Base-by-base conservation (phyloP, 139 green algal species). In the Zygnema cylindricum region DNA sequence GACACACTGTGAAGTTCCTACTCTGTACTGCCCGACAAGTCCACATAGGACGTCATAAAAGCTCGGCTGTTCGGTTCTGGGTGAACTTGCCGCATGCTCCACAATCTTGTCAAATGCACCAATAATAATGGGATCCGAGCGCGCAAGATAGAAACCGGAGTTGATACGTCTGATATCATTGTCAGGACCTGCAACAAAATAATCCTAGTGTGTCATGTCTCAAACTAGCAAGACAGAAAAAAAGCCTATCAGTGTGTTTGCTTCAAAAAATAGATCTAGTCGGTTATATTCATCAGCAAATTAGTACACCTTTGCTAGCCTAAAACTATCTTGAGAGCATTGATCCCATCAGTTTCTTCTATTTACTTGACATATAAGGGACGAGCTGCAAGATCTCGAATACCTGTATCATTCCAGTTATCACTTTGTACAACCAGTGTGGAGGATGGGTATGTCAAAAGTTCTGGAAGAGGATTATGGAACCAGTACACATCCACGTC, bases 401-500 rank as follows among this genome's bases (percentile, higher is more conserved):
- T n/a, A n/a, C n/a, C n/a, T n/a, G 73, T 75, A 7, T 23, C 85
- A 32, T 89, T 88, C 21, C 36, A 42, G 11, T 90, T 57, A 41
- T 90, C 85, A 55, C 77, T 88, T 39, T 90, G 85, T 7, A 85
- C 81, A 33, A 83, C 81, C 32, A 91, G 36, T 30, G 57, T 40
- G 21, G 55, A 69, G 0, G 86, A 81, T 41, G 78, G 78, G 30
- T 90, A 71, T 21, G 40, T 40, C 49, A 87, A 38, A 41, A 91
- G 30, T 2, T 63, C 69, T 36, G 63, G 79, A 0, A 85, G 38
- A 43, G 86, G 82, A 32, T 91, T 69, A 35, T 33, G 42, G 54
- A 91, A 91, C 86, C 86, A 91, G 33, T 89, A 89, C 55, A 91
- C 40, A 43, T 91, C 86, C 0, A 89, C 86, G 40, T 91, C 86